These are phyloP conservation scores for Trifolium dubium DNA, from an alignment of 306 rosid species.

Conservation along the genomic window DNA sequence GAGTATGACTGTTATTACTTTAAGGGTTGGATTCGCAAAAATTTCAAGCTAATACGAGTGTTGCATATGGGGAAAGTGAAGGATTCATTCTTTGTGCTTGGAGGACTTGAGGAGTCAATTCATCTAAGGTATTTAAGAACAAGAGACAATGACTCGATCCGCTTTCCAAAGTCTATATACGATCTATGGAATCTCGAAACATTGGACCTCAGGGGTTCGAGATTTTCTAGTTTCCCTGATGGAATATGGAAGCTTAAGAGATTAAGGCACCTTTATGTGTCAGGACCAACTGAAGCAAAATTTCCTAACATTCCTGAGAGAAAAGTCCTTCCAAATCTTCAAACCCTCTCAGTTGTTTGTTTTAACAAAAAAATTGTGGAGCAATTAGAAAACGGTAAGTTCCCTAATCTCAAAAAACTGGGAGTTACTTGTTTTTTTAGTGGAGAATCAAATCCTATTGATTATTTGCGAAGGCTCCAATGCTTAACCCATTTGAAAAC, in stretches of 20 bases:
- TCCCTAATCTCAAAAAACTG: not conserved
- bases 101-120: not conserved
- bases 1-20: not conserved
- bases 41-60: not conserved
- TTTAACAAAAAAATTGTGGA: too few relatives aligned
- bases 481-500: not conserved
- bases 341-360: not conserved
- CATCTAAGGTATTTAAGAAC: not conserved
- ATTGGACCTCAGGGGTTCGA: not conserved
- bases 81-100: not conserved
- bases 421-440: not conserved
- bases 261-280: not conserved
- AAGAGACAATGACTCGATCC: not conserved
- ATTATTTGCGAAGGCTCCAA: not conserved
- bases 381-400: too few relatives aligned
- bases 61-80: not conserved
- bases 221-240: not conserved
- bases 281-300: not conserved
- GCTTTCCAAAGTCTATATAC: not conserved
- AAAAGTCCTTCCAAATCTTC: not conserved
- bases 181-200: slow-evolving; percentile 2
- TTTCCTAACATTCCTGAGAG: not conserved
- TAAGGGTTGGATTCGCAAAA: not conserved
- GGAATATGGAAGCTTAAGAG: slow-evolving; percentile 2
- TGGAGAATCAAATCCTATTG: not conserved